phyloP scores from a whole-genome alignment of 345 rosid genomes.

The Mallotus nudiflorus region DNA sequence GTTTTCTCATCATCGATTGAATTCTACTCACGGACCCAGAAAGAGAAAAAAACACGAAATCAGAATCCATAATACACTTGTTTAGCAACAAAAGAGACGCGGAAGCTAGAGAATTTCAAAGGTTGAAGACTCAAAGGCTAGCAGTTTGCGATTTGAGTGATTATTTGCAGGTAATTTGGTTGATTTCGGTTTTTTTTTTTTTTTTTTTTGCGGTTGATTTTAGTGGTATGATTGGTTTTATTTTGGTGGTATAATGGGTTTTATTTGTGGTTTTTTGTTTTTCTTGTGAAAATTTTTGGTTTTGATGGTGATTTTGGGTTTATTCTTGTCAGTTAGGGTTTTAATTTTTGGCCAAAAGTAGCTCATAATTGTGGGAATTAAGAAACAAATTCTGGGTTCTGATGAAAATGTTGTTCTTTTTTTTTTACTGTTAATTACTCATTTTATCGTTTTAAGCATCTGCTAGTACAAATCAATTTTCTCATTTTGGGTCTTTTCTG shows the following conservation, averaged over 20 bases:
- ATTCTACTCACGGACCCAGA: neutral
- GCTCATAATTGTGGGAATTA: neutral
- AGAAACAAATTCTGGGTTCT: neutral
- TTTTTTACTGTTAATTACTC: neutral
- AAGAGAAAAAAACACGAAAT: no score
- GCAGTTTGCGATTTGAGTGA: neutral
- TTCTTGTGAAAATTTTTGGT: neutral
- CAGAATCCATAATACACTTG: neutral
- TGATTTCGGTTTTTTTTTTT: neutral
- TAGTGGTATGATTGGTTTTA: neutral
- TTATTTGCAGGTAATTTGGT: slow-evolving; percentile 8
- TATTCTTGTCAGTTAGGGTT: neutral
- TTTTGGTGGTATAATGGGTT: neutral
- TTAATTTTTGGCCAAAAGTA: neutral
- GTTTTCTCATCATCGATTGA: no score
- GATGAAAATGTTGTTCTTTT: neutral
- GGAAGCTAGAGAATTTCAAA: neutral
- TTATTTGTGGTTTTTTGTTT: neutral
- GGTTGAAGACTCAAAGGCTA: neutral
- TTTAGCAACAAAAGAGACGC: neutral
- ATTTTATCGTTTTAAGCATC: no score
- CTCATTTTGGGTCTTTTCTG: neutral
- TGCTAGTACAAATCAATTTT: neutral
- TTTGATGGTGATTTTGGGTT: neutral
- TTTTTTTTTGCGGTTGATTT: neutral